A percentile compares a stretch with the other conserved stretches of the same genome.
These are phyloP conservation scores for Xerophyta viscosa DNA, from an alignment of 106 monocot species.

Conservation along the genomic window DNA sequence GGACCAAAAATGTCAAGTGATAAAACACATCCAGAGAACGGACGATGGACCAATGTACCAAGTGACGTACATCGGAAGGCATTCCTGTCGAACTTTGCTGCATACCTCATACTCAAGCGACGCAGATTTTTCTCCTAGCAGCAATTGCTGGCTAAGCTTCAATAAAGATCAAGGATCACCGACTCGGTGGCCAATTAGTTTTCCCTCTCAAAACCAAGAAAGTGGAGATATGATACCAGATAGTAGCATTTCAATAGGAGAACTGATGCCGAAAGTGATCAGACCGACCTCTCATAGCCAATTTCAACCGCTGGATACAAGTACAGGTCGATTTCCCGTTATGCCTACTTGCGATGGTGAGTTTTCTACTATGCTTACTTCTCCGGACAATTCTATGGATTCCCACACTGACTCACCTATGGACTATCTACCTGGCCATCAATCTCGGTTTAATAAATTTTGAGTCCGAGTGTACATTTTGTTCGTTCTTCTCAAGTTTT, in stretches of 20 bases:
- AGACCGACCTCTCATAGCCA: too few relatives aligned
- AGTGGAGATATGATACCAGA: too few relatives aligned
- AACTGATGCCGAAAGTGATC: too few relatives aligned
- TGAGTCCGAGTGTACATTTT: neutral
- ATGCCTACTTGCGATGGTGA: neutral
- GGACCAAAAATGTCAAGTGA: neutral
- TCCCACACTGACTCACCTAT: neutral
- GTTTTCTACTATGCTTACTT: neutral
- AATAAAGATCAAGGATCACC: neutral
- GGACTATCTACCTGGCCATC: neutral
- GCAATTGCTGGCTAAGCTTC: neutral
- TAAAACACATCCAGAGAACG: neutral
- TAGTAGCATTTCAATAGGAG: too few relatives aligned
- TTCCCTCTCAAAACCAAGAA: too few relatives aligned
- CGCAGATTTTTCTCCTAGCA: neutral
- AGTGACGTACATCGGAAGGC: neutral
- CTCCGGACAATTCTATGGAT: neutral
- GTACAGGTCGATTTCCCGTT: too few relatives aligned
- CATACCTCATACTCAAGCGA: neutral
- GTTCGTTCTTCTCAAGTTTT: neutral
- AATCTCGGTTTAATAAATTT: neutral
- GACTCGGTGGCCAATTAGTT: too few relatives aligned
- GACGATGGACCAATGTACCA: neutral
- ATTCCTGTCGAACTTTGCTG: neutral
- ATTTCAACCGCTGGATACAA: too few relatives aligned